phyloP scores from a whole-genome alignment of 768 basidiomycete genomes.

The Boletus rubropictus region DNA sequence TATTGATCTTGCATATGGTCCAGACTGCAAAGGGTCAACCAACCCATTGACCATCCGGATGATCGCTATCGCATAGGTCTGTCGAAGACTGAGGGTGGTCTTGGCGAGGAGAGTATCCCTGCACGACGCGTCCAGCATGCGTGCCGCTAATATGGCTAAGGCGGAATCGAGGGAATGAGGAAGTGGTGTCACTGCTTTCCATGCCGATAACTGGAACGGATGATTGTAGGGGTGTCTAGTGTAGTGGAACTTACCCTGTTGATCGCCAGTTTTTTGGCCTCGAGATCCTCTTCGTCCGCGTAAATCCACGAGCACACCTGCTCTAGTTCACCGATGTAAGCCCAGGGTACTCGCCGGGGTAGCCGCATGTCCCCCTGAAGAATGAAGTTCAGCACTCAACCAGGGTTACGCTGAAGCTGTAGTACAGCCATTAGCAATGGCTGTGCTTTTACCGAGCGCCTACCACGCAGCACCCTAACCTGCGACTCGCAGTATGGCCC shows the following conservation, averaged over 20 bases:
- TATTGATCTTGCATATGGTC: conserved; percentile 87
- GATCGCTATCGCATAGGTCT: conserved; percentile 74
- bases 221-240: conserved; percentile 4
- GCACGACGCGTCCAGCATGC: conserved; percentile 46
- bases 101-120: conserved; percentile 13
- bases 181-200: conserved; percentile 68
- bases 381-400: neutral
- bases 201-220: conserved; percentile 60
- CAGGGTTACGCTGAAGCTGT: too few species aligned
- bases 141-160: conserved; percentile 54
- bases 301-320: conserved; percentile 75
- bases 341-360: conserved; percentile 80
- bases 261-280: conserved; percentile 53
- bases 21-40: conserved; percentile 89
- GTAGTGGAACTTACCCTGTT: conserved; percentile 48
- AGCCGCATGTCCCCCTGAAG: conserved; percentile 47
- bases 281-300: conserved; percentile 52
- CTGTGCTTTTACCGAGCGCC: neutral
- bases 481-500: too few species aligned
- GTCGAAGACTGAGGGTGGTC: conserved; percentile 53
- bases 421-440: neutral
- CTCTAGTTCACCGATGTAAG: conserved; percentile 61
- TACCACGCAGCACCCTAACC: too few species aligned
- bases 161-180: conserved; percentile 79
- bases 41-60: conserved; percentile 91